A percentile compares a stretch with the other conserved stretches of the same genome.
These are phyloP conservation scores for Exophiala lecanii-corni DNA, from an alignment of 2,329 filamentous ascomycete species.

Conservation along the genomic window DNA sequence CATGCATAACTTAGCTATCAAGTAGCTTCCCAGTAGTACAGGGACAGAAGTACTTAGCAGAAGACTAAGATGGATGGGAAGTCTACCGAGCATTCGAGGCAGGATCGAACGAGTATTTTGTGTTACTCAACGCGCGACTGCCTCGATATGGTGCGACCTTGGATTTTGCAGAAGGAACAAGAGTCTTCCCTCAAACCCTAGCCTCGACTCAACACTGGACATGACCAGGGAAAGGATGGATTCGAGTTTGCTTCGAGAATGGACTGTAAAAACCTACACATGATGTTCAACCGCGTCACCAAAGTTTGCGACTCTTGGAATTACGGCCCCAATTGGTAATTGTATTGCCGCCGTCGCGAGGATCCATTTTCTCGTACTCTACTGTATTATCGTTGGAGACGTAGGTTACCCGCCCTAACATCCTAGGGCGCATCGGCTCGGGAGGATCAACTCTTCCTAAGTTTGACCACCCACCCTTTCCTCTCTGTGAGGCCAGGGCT, in stretches of 20 bases:
- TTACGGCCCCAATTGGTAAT: background rate
- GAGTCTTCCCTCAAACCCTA: background rate
- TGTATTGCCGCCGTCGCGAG: background rate
- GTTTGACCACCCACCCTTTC: background rate
- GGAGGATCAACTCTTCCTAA: background rate
- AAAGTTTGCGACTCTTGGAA: background rate
- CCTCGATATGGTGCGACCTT: no score
- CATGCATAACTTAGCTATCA: no score
- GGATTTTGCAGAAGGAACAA: background rate
- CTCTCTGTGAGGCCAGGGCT: no score
- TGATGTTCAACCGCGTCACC: background rate
- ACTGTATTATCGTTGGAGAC: background rate
- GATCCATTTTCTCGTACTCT: background rate
- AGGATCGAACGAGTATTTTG: no score
- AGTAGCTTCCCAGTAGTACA: no score
- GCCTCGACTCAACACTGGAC: background rate
- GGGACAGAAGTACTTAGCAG: no score
- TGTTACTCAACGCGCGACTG: no score
- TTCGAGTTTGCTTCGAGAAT: background rate
- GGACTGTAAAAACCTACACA: background rate
- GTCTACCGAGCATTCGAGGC: no score
- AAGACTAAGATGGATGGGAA: no score
- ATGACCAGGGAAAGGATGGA: background rate
- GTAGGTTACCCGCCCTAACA: background rate
- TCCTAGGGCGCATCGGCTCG: background rate